Evolutionary conservation across 2,329 filamentous ascomycete species (phyloP), one percentile per base, ranked within the genome.

Genomic region (Neonectria punicea): DNA sequence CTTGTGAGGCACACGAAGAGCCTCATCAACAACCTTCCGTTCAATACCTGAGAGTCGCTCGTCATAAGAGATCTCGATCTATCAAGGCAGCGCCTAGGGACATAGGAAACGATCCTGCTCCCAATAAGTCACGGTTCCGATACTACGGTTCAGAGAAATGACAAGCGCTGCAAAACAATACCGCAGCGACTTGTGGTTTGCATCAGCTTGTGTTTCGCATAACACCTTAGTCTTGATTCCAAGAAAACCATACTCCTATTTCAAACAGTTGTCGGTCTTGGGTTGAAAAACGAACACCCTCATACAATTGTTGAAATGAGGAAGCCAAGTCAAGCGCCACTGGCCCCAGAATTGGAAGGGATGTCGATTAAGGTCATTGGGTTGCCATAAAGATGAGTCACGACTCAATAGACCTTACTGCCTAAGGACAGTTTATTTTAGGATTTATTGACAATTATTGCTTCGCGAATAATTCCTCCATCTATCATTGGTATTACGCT

Each of bases 1-100:
- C 20, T 74, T 20, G 63, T 74, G 5, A 74, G 67, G n/a, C 72
- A 74, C 43, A 73, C 71, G 1, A 73, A 59, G 44, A 64, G 51
- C 10, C 66, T 71, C 58, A 63, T 74, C 30, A 34, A 62, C 16
- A 44, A n/a, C 4, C 41, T 66, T 4, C n/a, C 54, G 20, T 28
- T 66, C 25, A 28, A 57, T 36, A 36, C 30, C 25, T 66, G 49
- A 62, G 44, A 46, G 10, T 20, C 8, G 6, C 14, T 14, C 18
- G 18, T 20, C 25, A 28, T 34, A 10, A 22, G 14, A 22, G 1
- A 8, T 46, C 10, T 20, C 22, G 13, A 20, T 5, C 4, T 7
- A 36, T 22, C 22, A 6, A 25, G n/a, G 9, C 1, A 47, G 4
- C 9, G 2, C 2, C 4, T 8, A 47, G 14, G 5, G 22, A 9